Evolutionary conservation across 805 yeast species (phyloP).

Genomic region (Candida maesae): DNA sequence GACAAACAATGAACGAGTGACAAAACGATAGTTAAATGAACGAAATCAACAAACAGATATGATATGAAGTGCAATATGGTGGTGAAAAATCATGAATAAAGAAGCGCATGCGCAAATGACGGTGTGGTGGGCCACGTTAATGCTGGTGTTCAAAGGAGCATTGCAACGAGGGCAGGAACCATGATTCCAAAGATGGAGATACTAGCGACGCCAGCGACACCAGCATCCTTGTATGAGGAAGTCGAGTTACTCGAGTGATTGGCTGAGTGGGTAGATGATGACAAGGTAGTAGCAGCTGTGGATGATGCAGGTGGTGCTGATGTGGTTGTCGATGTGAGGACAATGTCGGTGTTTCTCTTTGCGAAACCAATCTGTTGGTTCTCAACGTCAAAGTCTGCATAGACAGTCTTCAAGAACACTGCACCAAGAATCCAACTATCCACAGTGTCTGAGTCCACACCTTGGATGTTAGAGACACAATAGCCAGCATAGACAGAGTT

Average conservation of each 20-base stretch:
- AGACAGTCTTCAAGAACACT: constrained; percentile 51
- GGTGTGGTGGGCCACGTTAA: too few species aligned
- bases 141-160: constrained; percentile 4
- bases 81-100: too few species aligned
- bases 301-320: constrained; percentile 7
- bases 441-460: constrained; percentile 37
- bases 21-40: too few species aligned
- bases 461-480: constrained; percentile 66
- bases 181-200: constrained; percentile 5
- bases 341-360: constrained; percentile 32
- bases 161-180: constrained; percentile 7
- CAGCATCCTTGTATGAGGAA: constrained; percentile 6
- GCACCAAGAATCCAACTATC: constrained; percentile 62
- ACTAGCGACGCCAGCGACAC: constrained; percentile 4
- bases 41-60: not conserved
- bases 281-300: constrained; percentile 1
- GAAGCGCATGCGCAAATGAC: too few species aligned
- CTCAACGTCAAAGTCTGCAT: constrained; percentile 55
- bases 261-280: not conserved
- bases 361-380: constrained; percentile 52
- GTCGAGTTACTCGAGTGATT: too few species aligned
- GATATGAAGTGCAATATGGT: too few species aligned
- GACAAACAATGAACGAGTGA: too few species aligned
- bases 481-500: constrained; percentile 39
- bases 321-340: constrained; percentile 24